A percentile compares a stretch with the other conserved stretches of the same genome.
Evolutionary conservation across 2,329 filamentous ascomycete species (phyloP).

Genomic region (Zarea fungicola): DNA sequence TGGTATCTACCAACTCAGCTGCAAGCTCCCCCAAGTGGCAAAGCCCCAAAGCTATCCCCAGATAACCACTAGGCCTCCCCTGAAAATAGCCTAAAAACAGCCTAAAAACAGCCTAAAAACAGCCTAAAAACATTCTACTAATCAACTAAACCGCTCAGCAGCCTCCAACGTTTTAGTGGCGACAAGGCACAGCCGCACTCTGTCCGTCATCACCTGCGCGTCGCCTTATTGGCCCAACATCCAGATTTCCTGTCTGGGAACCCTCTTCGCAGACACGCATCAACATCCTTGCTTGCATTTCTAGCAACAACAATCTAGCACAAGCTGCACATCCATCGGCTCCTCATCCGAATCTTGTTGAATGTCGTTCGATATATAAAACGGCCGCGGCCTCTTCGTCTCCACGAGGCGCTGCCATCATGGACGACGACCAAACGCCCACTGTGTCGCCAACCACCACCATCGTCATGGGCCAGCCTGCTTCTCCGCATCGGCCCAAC

Average conservation of each 20-base stretch:
- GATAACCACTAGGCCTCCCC: no score
- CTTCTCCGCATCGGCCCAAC: not conserved
- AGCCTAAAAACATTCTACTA: no score
- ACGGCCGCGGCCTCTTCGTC: slow-evolving; percentile 5
- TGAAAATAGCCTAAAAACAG: no score
- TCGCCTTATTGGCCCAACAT: no score
- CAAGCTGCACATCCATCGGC: not conserved
- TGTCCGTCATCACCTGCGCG: not conserved
- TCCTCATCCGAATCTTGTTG: not conserved
- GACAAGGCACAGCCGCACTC: slow-evolving; percentile 6
- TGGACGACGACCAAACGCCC: not conserved
- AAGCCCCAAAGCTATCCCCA: no score
- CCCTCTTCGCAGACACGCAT: no score
- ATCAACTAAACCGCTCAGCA: not conserved
- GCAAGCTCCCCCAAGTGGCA: no score
- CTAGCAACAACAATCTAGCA: no score
- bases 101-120: no score
- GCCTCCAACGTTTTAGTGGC: not conserved
- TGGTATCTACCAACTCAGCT: no score
- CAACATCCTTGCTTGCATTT: no score
- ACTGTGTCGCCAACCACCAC: not conserved
- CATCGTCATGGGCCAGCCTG: not conserved
- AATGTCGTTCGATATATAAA: slow-evolving; percentile 5
- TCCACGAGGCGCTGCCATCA: not conserved
- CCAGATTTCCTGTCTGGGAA: no score